Evolutionary conservation across 2,329 filamentous ascomycete genomes (phyloP).

Genomic region (Pseudogymnoascus sp.): DNA sequence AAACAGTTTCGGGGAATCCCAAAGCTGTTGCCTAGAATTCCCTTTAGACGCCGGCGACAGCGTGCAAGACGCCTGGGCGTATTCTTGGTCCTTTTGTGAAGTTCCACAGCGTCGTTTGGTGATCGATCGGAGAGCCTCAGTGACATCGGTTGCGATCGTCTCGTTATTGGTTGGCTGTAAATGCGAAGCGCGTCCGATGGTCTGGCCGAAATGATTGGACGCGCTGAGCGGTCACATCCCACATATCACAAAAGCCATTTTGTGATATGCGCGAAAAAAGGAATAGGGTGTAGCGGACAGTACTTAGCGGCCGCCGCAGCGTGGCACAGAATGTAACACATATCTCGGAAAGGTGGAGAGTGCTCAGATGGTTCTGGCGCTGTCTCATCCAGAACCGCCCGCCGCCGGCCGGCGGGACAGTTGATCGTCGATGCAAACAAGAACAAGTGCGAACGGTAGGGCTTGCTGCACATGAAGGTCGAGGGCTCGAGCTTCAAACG

Average conservation of each 20-base stretch:
- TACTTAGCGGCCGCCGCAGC: conserved; percentile 1
- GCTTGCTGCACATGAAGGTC: conserved; percentile 7
- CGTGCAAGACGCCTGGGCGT: neutral
- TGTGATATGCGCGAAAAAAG: conserved; percentile 1
- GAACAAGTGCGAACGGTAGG: conserved; percentile 5
- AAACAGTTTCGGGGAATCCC: conserved; percentile 19
- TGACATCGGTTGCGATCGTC: conserved; percentile 1
- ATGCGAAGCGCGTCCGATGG: neutral
- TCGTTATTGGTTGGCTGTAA: conserved; percentile 1
- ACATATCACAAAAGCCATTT: conserved; percentile 5
- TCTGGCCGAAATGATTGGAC: conserved; percentile 2
- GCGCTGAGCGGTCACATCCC: neutral
- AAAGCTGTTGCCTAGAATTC: conserved; percentile 15
- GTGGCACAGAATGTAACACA: conserved; percentile 7
- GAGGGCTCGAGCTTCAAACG: conserved; percentile 2
- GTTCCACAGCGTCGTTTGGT: neutral
- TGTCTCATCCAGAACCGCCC: neutral
- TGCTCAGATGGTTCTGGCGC: neutral
- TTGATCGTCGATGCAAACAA: conserved; percentile 8
- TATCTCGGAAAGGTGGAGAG: conserved; percentile 2
- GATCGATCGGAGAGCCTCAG: conserved; percentile 1
- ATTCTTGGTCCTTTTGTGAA: neutral
- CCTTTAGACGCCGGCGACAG: conserved; percentile 11
- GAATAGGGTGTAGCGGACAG: neutral
- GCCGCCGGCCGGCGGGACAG: neutral